Evolutionary conservation across 2,329 filamentous ascomycete genomes (phyloP).

Genomic region (Fonsecaea monophora): DNA sequence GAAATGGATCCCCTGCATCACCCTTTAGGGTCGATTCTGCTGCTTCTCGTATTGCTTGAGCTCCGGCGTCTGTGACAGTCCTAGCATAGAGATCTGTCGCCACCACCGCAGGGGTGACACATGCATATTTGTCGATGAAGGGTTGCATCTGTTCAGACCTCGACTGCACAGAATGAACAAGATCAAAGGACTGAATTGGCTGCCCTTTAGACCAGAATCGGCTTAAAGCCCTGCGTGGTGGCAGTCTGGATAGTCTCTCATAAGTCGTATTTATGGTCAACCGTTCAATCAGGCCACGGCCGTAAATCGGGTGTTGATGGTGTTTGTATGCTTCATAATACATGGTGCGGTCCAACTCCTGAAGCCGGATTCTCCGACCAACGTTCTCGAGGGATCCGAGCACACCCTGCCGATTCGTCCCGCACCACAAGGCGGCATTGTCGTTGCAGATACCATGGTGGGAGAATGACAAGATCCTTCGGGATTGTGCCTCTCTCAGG

Average conservation of each 20-base stretch:
- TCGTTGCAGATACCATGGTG: not conserved
- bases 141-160: slow-evolving; percentile 75
- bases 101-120: slow-evolving; percentile 86
- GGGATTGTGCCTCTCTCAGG: slow-evolving; percentile 73
- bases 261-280: slow-evolving; percentile 69
- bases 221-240: slow-evolving; percentile 61
- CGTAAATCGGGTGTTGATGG: slow-evolving; percentile 81
- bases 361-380: slow-evolving; percentile 71
- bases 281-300: slow-evolving; percentile 76
- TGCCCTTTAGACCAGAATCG: slow-evolving; percentile 28
- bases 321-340: slow-evolving; percentile 82
- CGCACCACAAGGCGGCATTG: slow-evolving; percentile 28
- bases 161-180: slow-evolving; percentile 77
- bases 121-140: slow-evolving; percentile 85
- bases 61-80: slow-evolving; percentile 67
- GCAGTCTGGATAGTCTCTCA: slow-evolving; percentile 65
- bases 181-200: slow-evolving; percentile 59
- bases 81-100: slow-evolving; percentile 76
- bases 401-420: slow-evolving; percentile 59
- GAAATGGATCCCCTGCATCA: slow-evolving; percentile 74
- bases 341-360: slow-evolving; percentile 79
- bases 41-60: slow-evolving; percentile 65
- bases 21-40: slow-evolving; percentile 54
- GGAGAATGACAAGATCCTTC: slow-evolving; percentile 44
- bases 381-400: slow-evolving; percentile 75